Conservation (phyloP, 1,139 yeast genomes). For the Geotrichum macrosporum region DNA sequence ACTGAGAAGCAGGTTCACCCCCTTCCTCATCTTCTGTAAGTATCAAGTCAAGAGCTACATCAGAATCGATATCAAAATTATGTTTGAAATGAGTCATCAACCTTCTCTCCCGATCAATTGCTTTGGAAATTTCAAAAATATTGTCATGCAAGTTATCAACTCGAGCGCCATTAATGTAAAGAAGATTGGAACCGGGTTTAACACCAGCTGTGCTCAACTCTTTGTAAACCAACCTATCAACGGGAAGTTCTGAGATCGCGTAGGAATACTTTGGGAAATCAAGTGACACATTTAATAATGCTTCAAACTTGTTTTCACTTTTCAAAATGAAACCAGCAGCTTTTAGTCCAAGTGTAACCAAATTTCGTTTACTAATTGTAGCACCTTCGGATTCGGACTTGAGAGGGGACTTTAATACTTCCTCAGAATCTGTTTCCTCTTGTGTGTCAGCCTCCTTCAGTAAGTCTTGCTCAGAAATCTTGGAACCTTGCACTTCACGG, state of each 20-base stretch:
- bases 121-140: slow-evolving; percentile 33
- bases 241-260: slow-evolving; percentile 27
- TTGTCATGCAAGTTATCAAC: slow-evolving; percentile 30
- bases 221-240: slow-evolving; percentile 24
- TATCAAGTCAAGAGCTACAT: slow-evolving; percentile 23
- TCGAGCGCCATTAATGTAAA: slow-evolving; percentile 40
- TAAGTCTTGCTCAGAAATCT: slow-evolving; percentile 20
- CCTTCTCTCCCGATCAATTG: slow-evolving; percentile 34
- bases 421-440: slow-evolving; percentile 19
- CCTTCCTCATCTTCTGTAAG: slow-evolving; percentile 18
- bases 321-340: slow-evolving; percentile 35
- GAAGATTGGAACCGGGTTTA: slow-evolving; percentile 35
- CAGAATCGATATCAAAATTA: slow-evolving; percentile 23
- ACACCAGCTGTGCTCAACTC: slow-evolving; percentile 29
- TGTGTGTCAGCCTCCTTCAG: slow-evolving; percentile 13
- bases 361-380: slow-evolving; percentile 29
- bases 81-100: slow-evolving; percentile 27
- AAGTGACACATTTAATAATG: slow-evolving; percentile 34
- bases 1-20: slow-evolving; percentile 18
- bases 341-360: slow-evolving; percentile 34
- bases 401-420: slow-evolving; percentile 18
- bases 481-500: slow-evolving; percentile 38
- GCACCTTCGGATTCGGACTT: slow-evolving; percentile 25
- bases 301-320: slow-evolving; percentile 32
- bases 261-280: slow-evolving; percentile 37